These are phyloP conservation scores for Coemansia sp. DNA, from an alignment of 192 early-diverging fungal genomes.

Conservation along the genomic window DNA sequence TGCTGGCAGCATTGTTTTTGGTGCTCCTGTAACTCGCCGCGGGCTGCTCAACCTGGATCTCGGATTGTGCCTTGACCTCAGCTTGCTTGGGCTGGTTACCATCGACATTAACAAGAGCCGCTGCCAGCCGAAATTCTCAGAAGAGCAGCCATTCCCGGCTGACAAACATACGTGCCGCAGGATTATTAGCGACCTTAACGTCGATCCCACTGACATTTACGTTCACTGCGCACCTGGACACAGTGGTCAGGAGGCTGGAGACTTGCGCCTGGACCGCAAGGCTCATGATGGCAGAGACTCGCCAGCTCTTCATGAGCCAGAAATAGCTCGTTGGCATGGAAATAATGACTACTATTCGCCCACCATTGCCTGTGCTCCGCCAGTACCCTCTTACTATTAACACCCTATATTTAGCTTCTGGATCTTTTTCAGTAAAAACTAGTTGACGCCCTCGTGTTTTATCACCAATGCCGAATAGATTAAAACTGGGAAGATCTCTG, in stretches of 20 bases:
- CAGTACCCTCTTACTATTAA: not conserved
- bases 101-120: slow-evolving; percentile 23
- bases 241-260: not conserved
- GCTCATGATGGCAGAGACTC: not conserved
- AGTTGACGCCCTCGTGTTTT: too few species aligned
- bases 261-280: not conserved
- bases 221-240: slow-evolving; percentile 9
- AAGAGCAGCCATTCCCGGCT: slow-evolving; percentile 9
- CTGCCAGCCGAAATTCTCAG: slow-evolving; percentile 19
- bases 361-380: not conserved
- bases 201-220: slow-evolving; percentile 12
- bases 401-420: not conserved
- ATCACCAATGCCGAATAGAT: too few species aligned
- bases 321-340: not conserved
- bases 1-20: not conserved
- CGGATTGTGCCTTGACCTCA: slow-evolving; percentile 31
- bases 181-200: not conserved
- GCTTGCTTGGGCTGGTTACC: slow-evolving; percentile 24
- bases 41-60: slow-evolving; percentile 34
- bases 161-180: slow-evolving; percentile 6
- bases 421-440: too few species aligned
- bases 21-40: slow-evolving; percentile 12
- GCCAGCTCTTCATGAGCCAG: not conserved
- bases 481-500: too few species aligned
- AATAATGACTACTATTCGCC: not conserved